Evolutionary conservation across 805 yeast genomes (phyloP), one percentile per base, ranked within the genome.

Genomic region (Myxozyma mucilagina): DNA sequence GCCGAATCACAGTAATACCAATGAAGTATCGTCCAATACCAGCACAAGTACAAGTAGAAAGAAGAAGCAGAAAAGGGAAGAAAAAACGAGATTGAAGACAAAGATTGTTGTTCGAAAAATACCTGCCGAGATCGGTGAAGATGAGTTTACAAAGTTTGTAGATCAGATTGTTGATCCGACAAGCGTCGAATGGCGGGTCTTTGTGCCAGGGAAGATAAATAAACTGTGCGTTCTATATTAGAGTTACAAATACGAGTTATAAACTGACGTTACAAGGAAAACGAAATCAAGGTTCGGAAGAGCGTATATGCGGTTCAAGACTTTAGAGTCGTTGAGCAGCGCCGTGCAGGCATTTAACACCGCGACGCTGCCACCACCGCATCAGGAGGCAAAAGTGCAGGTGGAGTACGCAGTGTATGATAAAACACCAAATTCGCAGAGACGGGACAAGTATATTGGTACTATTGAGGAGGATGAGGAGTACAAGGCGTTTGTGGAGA

Each of bases 111-210:
- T 80, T 4, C 73, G 84, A 45, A 63, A 75, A n/a, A 68, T 82
- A 43, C 84, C 85, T 11, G 82, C 84, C 1, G 68, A 71, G 53
- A 66, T 77, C 55, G 70, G 72, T 0, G 73, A 74, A 57, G 71
- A 67, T 9, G 74, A 73, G 57, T 79, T 78, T 63, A 61, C 67
- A 47, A 63, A 61, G 14, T 71, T 73, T 44, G 56, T 74, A 13
- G 65, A 66, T 41, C 65, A 70, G 3, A 63, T 60, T 43, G 39
- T 67, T 16, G 67, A 69, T 41, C 67, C 66, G 10, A 64, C 65
- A 14, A 59, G 64, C 2, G 66, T 64, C 29, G 68, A 67, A 2
- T 61, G 56, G 48, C 38, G 48, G 14, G 67, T 66, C 60, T 71
- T 53, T 44, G 66, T 64, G 3, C 60, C 52, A 7, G 74, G 74